Evolutionary conservation across 352 stramenopile species (phyloP).

Genomic region (Phytopythium montanum): DNA sequence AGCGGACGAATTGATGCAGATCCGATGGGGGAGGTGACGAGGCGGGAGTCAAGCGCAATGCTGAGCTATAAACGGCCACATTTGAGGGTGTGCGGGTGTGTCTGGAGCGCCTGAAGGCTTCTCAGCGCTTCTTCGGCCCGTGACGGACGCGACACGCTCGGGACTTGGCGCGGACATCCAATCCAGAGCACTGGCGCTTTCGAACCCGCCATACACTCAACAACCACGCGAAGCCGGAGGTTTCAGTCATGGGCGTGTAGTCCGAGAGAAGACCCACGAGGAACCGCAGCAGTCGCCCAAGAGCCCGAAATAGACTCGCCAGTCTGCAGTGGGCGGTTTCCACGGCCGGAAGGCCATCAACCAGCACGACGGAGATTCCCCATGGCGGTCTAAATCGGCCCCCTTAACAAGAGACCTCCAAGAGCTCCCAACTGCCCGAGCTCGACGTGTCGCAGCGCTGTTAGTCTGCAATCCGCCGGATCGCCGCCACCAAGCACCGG

Average conservation of each 20-base stretch:
- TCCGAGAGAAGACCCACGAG: neutral
- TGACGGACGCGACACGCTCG: neutral
- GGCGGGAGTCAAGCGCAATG: neutral
- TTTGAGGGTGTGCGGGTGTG: neutral
- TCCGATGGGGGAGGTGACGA: neutral
- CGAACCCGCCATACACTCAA: too few species aligned
- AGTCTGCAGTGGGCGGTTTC: neutral
- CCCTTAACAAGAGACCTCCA: too few species aligned
- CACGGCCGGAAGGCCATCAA: neutral
- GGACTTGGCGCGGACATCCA: too few species aligned
- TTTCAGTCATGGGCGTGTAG: neutral
- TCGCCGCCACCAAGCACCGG: neutral
- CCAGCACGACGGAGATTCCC: neutral
- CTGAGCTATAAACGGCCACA: neutral
- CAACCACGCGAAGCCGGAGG: neutral
- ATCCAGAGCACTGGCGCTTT: neutral
- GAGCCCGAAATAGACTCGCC: neutral
- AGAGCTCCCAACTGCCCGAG: neutral
- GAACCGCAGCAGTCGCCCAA: too few species aligned
- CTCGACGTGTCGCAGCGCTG: neutral
- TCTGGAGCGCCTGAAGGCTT: neutral
- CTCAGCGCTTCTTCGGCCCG: neutral
- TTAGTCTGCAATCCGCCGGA: neutral
- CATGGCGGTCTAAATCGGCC: too few species aligned
- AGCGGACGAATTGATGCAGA: neutral